phyloP scores from a whole-genome alignment of 2,329 filamentous ascomycete genomes.

The Huntiella decipiens region DNA sequence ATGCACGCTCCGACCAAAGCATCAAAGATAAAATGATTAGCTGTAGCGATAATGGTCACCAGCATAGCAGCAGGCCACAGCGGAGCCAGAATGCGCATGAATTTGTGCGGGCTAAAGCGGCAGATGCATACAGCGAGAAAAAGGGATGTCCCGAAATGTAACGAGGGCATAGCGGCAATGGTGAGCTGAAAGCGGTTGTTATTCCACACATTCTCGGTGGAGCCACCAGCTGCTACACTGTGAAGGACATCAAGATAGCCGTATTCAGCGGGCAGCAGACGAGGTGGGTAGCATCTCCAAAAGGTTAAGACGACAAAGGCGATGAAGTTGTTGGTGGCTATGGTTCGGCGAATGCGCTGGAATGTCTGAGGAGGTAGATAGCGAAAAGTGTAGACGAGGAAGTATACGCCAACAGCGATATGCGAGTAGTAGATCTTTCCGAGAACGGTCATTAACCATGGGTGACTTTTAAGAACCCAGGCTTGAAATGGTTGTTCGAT shows the following conservation, averaged over 20 bases:
- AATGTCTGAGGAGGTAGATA: slow-evolving; percentile 22
- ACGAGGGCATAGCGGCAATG: slow-evolving; percentile 29
- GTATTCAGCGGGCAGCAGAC: slow-evolving; percentile 26
- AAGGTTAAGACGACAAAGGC: slow-evolving; percentile 28
- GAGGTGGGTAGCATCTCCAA: slow-evolving; percentile 29
- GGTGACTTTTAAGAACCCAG: slow-evolving; percentile 19
- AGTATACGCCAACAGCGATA: slow-evolving; percentile 25
- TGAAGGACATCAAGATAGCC: slow-evolving; percentile 29
- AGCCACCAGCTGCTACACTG: slow-evolving; percentile 14
- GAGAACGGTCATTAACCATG: slow-evolving; percentile 22
- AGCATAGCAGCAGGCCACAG: slow-evolving; percentile 26
- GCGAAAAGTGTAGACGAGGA: slow-evolving; percentile 29
- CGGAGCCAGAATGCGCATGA: slow-evolving; percentile 20
- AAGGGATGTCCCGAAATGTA: slow-evolving; percentile 26
- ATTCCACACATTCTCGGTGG: slow-evolving; percentile 20
- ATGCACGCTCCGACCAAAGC: slow-evolving; percentile 19
- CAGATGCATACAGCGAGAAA: slow-evolving; percentile 20
- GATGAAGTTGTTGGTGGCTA: slow-evolving; percentile 28
- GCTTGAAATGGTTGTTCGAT: slow-evolving; percentile 23
- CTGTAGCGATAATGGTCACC: slow-evolving; percentile 22
- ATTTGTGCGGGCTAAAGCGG: slow-evolving; percentile 23
- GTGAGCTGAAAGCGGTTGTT: slow-evolving; percentile 27
- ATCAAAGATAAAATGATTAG: slow-evolving; percentile 23
- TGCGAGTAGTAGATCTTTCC: slow-evolving; percentile 27
- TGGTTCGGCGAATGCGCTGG: slow-evolving; percentile 24